Conservation (phyloP, 257 asterid genomes). For the Echium plantagineum region DNA sequence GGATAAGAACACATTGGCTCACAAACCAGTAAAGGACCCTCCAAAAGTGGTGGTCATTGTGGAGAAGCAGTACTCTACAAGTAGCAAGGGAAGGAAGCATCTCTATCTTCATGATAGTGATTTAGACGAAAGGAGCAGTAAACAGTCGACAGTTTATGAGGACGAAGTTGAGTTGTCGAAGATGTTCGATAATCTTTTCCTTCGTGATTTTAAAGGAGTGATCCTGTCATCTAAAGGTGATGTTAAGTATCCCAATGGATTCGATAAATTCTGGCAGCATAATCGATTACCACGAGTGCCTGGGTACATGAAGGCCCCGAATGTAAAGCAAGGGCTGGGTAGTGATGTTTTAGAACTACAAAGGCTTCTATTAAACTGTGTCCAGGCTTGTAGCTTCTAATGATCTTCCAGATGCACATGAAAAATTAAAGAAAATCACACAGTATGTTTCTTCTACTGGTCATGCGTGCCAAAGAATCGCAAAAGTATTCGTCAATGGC, state of each 20-base stretch:
- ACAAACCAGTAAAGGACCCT: constrained; percentile 38
- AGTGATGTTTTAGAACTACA: neutral
- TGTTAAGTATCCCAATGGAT: neutral
- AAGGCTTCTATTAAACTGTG: neutral
- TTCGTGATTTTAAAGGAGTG: neutral
- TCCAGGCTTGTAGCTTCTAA: neutral
- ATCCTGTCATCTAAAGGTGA: neutral
- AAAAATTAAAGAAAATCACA: neutral
- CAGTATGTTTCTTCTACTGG: neutral
- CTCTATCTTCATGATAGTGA: neutral
- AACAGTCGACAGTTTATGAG: neutral
- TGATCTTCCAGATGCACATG: neutral
- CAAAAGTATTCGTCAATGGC: neutral
- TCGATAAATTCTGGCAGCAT: neutral
- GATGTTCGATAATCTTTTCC: neutral
- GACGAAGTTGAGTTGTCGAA: neutral
- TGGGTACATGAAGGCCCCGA: neutral
- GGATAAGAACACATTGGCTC: constrained; percentile 59
- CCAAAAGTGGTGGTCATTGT: constrained; percentile 28
- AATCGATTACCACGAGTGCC: neutral
- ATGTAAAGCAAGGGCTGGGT: neutral
- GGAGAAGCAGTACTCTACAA: constrained; percentile 29
- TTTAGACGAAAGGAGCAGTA: neutral
- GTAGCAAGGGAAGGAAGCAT: neutral
- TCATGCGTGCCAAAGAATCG: neutral